These are phyloP conservation scores for Parsonsia alboflavescens DNA, from an alignment of 257 asterid species.

Conservation along the genomic window DNA sequence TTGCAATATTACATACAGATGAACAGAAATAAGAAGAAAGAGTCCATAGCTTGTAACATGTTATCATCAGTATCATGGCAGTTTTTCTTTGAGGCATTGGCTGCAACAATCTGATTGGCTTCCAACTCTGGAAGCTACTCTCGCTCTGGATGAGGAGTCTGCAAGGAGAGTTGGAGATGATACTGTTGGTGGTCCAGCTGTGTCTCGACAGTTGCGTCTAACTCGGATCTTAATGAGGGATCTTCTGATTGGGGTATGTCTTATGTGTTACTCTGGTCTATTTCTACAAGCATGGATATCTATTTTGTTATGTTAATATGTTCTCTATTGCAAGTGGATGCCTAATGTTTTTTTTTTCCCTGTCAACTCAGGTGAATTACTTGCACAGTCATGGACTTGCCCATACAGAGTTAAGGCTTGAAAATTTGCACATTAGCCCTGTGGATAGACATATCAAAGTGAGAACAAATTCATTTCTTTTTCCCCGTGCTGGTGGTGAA, in stretches of 20 bases:
- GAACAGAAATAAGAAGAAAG: background rate
- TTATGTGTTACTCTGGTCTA: slow-evolving; percentile 12
- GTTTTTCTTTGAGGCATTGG: slow-evolving; percentile 95
- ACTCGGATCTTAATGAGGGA: slow-evolving; percentile 89
- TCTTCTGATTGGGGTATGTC: slow-evolving; percentile 81
- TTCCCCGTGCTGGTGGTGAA: slow-evolving; percentile 3
- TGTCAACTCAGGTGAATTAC: slow-evolving; percentile 73
- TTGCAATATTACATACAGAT: background rate
- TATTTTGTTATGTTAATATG: background rate
- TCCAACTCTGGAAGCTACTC: slow-evolving; percentile 91
- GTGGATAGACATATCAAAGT: slow-evolving; percentile 90
- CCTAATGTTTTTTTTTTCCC: slow-evolving; percentile 9
- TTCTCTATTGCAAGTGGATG: slow-evolving; percentile 8
- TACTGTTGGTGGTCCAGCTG: slow-evolving; percentile 87
- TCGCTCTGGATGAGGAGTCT: slow-evolving; percentile 84
- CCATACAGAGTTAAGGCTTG: slow-evolving; percentile 88
- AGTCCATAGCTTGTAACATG: background rate
- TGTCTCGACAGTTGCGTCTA: slow-evolving; percentile 75
- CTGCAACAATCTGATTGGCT: slow-evolving; percentile 96
- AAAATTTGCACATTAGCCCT: slow-evolving; percentile 85
- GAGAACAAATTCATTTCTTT: slow-evolving; percentile 28
- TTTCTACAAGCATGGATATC: background rate
- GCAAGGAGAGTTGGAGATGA: slow-evolving; percentile 85
- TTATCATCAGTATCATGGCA: slow-evolving; percentile 75
- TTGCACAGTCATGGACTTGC: slow-evolving; percentile 97